Evolutionary conservation across 139 green algal species (phyloP).

Genomic region (Bryopsis sp.): DNA sequence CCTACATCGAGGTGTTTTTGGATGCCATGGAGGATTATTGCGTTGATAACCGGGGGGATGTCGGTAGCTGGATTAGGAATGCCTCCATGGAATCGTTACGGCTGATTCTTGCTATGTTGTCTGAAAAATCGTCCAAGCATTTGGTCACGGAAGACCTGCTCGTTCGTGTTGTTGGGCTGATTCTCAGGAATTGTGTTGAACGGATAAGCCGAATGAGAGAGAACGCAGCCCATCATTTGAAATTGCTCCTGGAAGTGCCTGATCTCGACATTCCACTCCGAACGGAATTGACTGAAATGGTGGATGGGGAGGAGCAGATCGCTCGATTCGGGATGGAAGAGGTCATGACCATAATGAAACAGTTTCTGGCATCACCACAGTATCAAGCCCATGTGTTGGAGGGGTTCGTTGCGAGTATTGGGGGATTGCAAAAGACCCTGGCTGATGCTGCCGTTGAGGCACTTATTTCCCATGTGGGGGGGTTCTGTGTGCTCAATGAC

Average conservation of each 20-base stretch:
- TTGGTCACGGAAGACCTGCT: background rate
- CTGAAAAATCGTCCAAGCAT: background rate
- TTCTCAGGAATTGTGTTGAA: constrained; percentile 16
- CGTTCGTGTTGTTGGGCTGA: background rate
- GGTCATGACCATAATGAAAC: constrained; percentile 23
- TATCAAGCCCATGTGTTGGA: constrained; percentile 38
- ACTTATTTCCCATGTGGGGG: constrained; percentile 33
- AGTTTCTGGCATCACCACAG: constrained; percentile 13
- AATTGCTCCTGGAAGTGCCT: background rate
- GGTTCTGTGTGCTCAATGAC: background rate
- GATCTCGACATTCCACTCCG: background rate
- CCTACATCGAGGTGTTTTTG: constrained; percentile 45
- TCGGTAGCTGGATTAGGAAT: constrained; percentile 89
- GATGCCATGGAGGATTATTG: constrained; percentile 77
- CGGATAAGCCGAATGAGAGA: constrained; percentile 1
- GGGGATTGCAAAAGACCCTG: constrained; percentile 65
- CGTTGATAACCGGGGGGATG: constrained; percentile 88
- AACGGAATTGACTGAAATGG: background rate
- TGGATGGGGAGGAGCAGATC: background rate
- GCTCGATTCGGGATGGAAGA: background rate
- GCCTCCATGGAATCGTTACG: constrained; percentile 60
- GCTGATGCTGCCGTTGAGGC: constrained; percentile 35
- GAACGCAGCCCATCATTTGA: background rate
- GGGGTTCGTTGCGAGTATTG: constrained; percentile 69
- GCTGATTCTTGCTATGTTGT: constrained; percentile 27